Evolutionary conservation across 23 red algal species (phyloP), one percentile per base, ranked within the genome.

Genomic region (Gracilariopsis chorda): DNA sequence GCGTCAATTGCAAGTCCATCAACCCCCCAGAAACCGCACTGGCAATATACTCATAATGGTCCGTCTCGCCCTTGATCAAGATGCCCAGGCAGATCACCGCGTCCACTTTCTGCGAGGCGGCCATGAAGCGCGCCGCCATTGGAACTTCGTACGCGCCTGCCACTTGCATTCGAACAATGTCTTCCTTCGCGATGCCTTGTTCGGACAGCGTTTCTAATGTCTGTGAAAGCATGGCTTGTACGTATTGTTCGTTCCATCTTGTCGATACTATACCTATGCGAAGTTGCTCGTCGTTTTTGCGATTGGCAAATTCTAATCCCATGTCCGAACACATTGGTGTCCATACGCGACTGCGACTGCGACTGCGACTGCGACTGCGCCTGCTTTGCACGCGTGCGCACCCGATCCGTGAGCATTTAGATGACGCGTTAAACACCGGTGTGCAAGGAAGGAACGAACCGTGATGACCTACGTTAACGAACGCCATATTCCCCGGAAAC

Each of bases 21-120:
- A 98, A 53, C 33, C 77, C 87, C 6, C 48, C 61, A 1, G 88
- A 71, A 6, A 94, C 96, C 1, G 84, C 87, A 25, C 92, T 62
- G 23, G 93, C 82, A 49, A 98, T 98, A 24, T 92, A 79, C 43
- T 95, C 93, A 72, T 95, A 98, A 32, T 95, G 93, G 10, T 93
- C 80, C 4, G 96, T 95, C 65, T 93, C 96, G 58, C 96, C 96
- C 88, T 98, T 95, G 73, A 98, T 93, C 28, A 98, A 85, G 14
- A 90, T 56, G 9, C 92, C 96, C 27, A 93, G 25, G 45, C 80
- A 93, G 5, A 98, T 61, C 0, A 98, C 56, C 1, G 83, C 88
- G 71, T 98, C 96, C 44, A 98, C 89, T 40, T 93, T 93, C 47
- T 98, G 96, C 48, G 96, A 63, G 17, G 78, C 82, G 23, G 53